Evolutionary conservation across 345 rosid species (phyloP).

Genomic region (Psidium friedrichsthalianum): DNA sequence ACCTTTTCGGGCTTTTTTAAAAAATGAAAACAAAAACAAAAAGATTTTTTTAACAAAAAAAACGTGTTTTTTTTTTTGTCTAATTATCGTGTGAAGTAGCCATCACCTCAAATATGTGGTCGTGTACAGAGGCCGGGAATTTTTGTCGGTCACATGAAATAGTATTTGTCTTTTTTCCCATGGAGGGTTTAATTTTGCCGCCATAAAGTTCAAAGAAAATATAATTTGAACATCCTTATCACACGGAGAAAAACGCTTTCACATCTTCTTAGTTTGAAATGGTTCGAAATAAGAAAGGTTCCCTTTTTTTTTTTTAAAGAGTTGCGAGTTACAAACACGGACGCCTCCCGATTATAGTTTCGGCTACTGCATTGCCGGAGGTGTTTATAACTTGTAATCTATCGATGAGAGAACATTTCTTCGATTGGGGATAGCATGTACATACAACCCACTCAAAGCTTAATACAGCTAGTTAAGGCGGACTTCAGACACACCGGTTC

Average conservation of each 20-base stretch:
- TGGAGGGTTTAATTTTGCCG: neutral
- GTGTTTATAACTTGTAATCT: rapidly evolving
- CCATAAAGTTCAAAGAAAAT: neutral
- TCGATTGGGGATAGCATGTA: neutral
- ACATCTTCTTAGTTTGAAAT: no score
- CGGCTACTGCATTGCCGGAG: rapidly evolving
- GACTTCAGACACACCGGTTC: neutral
- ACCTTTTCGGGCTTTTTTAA: neutral
- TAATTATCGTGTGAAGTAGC: neutral
- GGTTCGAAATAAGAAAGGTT: no score
- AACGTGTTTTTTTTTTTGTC: neutral
- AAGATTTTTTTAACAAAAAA: neutral
- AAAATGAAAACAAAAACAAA: no score
- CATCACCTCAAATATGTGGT: neutral
- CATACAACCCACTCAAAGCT: neutral
- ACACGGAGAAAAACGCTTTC: no score
- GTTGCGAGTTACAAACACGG: neutral
- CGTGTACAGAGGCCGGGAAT: neutral
- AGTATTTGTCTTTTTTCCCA: neutral
- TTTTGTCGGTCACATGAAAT: neutral
- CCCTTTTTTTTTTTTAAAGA: no score
- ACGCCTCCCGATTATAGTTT: neutral
- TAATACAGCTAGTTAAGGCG: neutral
- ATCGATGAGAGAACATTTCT: neutral
- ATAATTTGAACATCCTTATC: neutral